Percentiles rank a stretch among this genome's conserved stretches.
These are phyloP conservation scores for Aureobasidium sp. DNA, from an alignment of 2,329 filamentous ascomycete species.

Conservation along the genomic window DNA sequence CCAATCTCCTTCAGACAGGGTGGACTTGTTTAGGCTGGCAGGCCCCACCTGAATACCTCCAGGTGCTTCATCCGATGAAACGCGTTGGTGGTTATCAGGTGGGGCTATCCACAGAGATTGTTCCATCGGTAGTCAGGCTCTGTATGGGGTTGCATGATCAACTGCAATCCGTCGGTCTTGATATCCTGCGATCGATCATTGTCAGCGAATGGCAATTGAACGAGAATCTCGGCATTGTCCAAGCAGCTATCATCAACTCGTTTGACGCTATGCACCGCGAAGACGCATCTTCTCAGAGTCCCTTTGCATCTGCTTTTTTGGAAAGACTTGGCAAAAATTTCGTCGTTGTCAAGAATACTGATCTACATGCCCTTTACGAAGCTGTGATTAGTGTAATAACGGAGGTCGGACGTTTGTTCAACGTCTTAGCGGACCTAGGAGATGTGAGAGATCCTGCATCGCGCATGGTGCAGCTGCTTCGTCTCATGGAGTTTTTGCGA, in stretches of 20 bases:
- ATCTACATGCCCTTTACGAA: constrained; percentile 65
- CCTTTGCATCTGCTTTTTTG: constrained; percentile 51
- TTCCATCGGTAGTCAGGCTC: constrained; percentile 84
- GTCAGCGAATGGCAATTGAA: constrained; percentile 96
- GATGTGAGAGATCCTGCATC: constrained; percentile 58
- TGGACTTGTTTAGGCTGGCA: constrained; percentile 99
- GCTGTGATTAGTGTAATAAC: constrained; percentile 72
- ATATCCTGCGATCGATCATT: constrained; percentile 95
- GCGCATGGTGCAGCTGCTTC: constrained; percentile 78
- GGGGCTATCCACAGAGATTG: constrained; percentile 89
- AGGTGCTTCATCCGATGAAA: constrained; percentile 62
- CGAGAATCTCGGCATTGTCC: constrained; percentile 82
- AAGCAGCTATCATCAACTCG: constrained; percentile 94
- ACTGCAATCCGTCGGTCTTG: constrained; percentile 78
- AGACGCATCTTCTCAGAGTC: constrained; percentile 13
- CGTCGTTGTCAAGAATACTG: constrained; percentile 57
- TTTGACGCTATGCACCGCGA: constrained; percentile 80
- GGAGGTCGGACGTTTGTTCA: constrained; percentile 83
- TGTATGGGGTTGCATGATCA: constrained; percentile 94
- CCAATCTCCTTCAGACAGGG: constrained; percentile 71
- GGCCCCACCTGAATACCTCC: constrained; percentile 68
- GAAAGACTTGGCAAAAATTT: constrained; percentile 78
- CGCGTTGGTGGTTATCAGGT: constrained; percentile 96
- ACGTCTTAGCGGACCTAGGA: constrained; percentile 82
- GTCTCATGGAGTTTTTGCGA: constrained; percentile 90